Percentiles rank a stretch among this genome's conserved stretches.
These are phyloP conservation scores for Penicillium alfredii DNA, from an alignment of 495 filamentous ascomycete genomes.

Conservation along the genomic window DNA sequence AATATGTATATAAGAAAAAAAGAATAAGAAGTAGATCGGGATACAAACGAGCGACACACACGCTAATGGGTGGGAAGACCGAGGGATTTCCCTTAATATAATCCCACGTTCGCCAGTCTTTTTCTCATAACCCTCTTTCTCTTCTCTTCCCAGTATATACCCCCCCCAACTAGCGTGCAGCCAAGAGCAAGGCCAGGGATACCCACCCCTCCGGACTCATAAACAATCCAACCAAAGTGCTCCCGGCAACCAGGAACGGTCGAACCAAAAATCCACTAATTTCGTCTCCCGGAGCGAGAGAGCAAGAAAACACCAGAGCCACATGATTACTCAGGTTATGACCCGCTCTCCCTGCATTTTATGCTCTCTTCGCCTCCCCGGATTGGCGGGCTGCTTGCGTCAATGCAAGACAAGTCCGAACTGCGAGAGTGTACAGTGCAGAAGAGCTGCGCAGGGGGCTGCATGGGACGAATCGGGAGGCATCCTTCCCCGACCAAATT, in stretches of 20 bases:
- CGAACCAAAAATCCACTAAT: slow-evolving; percentile 17
- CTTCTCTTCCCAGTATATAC: no score
- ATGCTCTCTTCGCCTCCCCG: slow-evolving; percentile 18
- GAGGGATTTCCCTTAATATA: slow-evolving; percentile 7
- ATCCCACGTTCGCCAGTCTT: no score
- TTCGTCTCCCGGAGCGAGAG: slow-evolving; percentile 7
- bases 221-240: slow-evolving; percentile 14
- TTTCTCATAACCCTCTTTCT: no score
- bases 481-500: slow-evolving; percentile 1
- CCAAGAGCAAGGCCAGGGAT: no score
- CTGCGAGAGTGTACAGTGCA: slow-evolving; percentile 13
- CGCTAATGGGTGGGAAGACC: neutral
- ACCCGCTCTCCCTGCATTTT: slow-evolving; percentile 20
- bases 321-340: no score
- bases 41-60: slow-evolving; percentile 8
- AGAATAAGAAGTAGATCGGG: neutral
- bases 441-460: slow-evolving; percentile 20
- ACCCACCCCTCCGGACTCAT: slow-evolving; percentile 3
- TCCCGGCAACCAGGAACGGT: slow-evolving; percentile 9
- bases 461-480: slow-evolving; percentile 9
- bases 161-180: no score
- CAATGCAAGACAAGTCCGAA: slow-evolving; percentile 15
- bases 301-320: neutral
- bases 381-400: slow-evolving; percentile 15
- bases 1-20: no score